Evolutionary conservation across 768 basidiomycete species (phyloP).

Genomic region (Termitomyces sp.): DNA sequence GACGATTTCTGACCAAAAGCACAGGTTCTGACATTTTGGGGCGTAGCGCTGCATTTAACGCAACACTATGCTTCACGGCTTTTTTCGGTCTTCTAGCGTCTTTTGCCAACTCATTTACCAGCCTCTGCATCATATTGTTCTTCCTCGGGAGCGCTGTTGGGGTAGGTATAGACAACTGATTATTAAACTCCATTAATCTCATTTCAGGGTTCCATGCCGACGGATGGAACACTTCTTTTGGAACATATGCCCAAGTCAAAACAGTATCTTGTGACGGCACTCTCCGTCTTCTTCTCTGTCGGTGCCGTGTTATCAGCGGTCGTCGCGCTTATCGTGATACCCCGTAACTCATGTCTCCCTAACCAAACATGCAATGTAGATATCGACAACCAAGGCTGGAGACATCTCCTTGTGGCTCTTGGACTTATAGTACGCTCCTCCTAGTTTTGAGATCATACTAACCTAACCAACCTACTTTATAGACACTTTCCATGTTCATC

Average conservation of each 20-base stretch:
- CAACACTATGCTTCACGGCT: constrained; percentile 85
- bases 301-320: constrained; percentile 85
- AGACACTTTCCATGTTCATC: constrained; percentile 88
- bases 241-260: constrained; percentile 94
- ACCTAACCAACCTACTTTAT: constrained; percentile 4
- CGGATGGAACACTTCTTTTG: constrained; percentile 86
- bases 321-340: constrained; percentile 75
- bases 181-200: not conserved
- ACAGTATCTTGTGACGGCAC: constrained; percentile 84
- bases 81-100: constrained; percentile 82
- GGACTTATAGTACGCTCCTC: constrained; percentile 69
- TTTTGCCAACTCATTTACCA: constrained; percentile 59
- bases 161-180: constrained; percentile 40
- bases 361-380: constrained; percentile 56
- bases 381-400: constrained; percentile 81
- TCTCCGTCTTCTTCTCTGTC: constrained; percentile 94
- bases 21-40: constrained; percentile 84
- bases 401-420: constrained; percentile 70
- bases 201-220: constrained; percentile 87
- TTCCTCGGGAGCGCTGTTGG: constrained; percentile 91
- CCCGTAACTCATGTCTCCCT: constrained; percentile 61
- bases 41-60: constrained; percentile 86
- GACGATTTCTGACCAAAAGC: not conserved
- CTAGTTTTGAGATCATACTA: not conserved
- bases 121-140: constrained; percentile 76